A percentile compares a stretch with the other conserved stretches of the same genome.
Conservation (phyloP, 208 protist genomes). For the Leishmania guyanensis region DNA sequence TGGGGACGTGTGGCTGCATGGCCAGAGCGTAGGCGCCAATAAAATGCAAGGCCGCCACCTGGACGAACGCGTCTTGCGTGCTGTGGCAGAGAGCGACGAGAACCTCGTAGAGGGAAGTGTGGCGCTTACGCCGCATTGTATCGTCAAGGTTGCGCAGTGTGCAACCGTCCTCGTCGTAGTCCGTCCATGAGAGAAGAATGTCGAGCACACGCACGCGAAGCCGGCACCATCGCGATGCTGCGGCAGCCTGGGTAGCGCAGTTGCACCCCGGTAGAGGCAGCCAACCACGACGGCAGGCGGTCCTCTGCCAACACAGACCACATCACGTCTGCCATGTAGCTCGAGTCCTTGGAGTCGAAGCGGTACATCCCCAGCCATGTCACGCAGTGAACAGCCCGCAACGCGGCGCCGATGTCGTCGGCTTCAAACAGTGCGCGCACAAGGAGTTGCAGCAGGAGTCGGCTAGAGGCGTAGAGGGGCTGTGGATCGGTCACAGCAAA, state of each 20-base stretch:
- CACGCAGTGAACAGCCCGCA: constrained; percentile 48
- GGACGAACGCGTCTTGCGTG: constrained; percentile 37
- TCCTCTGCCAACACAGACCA: constrained; percentile 17
- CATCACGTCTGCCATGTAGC: constrained; percentile 32
- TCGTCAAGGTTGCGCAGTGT: constrained; percentile 83
- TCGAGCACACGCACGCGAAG: constrained; percentile 70
- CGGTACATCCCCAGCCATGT: constrained; percentile 79
- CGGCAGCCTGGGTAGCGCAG: background rate
- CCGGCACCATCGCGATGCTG: constrained; percentile 13
- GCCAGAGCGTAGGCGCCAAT: constrained; percentile 51
- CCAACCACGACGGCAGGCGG: constrained; percentile 7
- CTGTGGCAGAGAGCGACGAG: constrained; percentile 43
- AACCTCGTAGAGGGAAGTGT: constrained; percentile 46
- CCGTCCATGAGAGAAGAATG: constrained; percentile 71
- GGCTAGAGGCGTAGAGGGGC: background rate
- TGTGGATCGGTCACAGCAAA: constrained; percentile 20
- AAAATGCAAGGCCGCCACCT: constrained; percentile 76
- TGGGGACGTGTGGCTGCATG: constrained; percentile 59
- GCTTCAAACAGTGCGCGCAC: constrained; percentile 44
- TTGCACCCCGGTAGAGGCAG: background rate
- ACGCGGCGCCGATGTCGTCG: constrained; percentile 50
- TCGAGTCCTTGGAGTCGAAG: constrained; percentile 60
- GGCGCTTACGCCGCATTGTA: constrained; percentile 7
- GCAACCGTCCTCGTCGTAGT: constrained; percentile 70
- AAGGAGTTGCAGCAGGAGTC: constrained; percentile 30